Base-by-base conservation (phyloP, 768 basidiomycete species). In the Tricholoma hemisulphureum region DNA sequence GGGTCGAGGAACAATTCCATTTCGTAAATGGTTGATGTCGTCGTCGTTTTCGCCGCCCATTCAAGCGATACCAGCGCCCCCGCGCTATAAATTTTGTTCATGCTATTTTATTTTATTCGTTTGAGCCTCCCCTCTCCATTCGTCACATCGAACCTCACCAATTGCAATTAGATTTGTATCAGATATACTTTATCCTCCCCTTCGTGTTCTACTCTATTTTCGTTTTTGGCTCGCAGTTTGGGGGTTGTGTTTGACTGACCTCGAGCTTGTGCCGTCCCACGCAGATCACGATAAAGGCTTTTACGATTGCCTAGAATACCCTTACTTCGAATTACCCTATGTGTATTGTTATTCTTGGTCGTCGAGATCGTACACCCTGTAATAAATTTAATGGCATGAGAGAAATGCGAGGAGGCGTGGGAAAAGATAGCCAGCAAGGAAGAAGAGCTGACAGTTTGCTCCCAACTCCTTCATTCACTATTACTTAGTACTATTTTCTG, bases 401-500 rank as follows among this genome's bases (percentile, higher is more conserved):
- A 52, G 63, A 57, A 54, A n/a, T n/a, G n/a, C n/a, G n/a, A n/a
- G 62, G 63, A 61, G 61, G 70, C 74, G 73, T 73, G 75, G 73
- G 74, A 75, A 74, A 56, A 56, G 57, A 46, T 41, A 59, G 69
- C 67, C 68, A 72, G 71, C 70, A 63, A 67, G 63, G 65, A 64
- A 64, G 63, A 62, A 58, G 66, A 59, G 68, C 62, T 59, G 64
- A 65, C 62, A 61, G 67, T 65, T 71, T 75, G 68, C 73, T 70
- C 66, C 48, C 74, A 72, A 73, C 77, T 73, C 71, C 75, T 74
- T 62, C 66, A 65, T 73, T 70, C 67, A 71, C 75, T 75, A 77
- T 76, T 80, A 77, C 78, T 78, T 79, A 79, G 79, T 79, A 75
- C 75, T 80, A 79, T 80, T 77, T 77, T 77, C 78, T 75, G 77